Evolutionary conservation across 1,139 yeast genomes (phyloP).

Genomic region (Geotrichum aggregatum): DNA sequence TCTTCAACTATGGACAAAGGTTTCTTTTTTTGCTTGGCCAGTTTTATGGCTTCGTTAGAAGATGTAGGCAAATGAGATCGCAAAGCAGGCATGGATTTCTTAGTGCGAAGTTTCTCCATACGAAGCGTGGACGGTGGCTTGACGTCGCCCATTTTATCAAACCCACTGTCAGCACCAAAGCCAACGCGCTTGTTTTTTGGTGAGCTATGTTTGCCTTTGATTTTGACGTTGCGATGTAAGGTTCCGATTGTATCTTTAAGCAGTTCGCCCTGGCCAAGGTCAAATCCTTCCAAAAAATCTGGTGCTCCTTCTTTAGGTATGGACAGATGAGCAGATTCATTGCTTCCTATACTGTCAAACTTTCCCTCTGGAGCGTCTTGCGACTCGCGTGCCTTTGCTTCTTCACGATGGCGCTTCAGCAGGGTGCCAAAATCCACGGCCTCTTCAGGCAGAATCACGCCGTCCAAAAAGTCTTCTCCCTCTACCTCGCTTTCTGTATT

Average conservation of each 20-base stretch:
- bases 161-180: slow-evolving; percentile 1
- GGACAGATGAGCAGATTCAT: slow-evolving; percentile 9
- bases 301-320: slow-evolving; percentile 23
- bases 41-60: slow-evolving; percentile 15
- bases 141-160: neutral
- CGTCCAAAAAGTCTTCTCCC: slow-evolving; percentile 21
- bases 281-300: slow-evolving; percentile 31
- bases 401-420: slow-evolving; percentile 15
- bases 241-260: slow-evolving; percentile 18
- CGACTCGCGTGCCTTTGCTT: slow-evolving; percentile 11
- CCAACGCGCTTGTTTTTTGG: slow-evolving; percentile 8
- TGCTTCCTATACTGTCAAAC: slow-evolving; percentile 16
- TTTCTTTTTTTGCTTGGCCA: neutral
- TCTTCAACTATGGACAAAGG: neutral
- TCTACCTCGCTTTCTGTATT: slow-evolving; percentile 21
- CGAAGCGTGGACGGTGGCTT: slow-evolving; percentile 8
- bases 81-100: slow-evolving; percentile 16
- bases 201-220: slow-evolving; percentile 18
- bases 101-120: slow-evolving; percentile 16
- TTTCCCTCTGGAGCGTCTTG: slow-evolving; percentile 4
- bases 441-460: slow-evolving; percentile 19
- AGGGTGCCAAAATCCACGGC: slow-evolving; percentile 13
- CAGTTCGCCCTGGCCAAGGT: slow-evolving; percentile 24
- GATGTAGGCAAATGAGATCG: slow-evolving; percentile 13
- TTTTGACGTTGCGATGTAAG: slow-evolving; percentile 28